A percentile compares a stretch with the other conserved stretches of the same genome.
Evolutionary conservation across 768 basidiomycete genomes (phyloP).

Genomic region (Pluteus cervinus): DNA sequence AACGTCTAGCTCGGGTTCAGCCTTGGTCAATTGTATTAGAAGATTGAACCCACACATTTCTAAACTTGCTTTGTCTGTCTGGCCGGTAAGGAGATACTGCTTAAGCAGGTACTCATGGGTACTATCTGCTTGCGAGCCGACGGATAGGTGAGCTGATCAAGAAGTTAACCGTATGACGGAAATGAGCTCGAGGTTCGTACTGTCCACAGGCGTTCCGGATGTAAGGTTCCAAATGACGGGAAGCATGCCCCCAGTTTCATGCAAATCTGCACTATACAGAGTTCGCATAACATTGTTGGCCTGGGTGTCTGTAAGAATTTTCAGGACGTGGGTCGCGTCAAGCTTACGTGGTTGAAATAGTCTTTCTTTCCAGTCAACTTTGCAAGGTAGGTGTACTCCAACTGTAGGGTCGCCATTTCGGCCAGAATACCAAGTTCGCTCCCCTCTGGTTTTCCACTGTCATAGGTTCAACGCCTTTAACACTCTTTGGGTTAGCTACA

Average conservation of each 20-base stretch:
- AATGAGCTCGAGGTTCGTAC: conserved; percentile 28
- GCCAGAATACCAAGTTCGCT: conserved; percentile 47
- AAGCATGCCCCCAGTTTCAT: conserved; percentile 53
- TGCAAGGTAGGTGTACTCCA: conserved; percentile 83
- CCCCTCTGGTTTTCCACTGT: conserved; percentile 14
- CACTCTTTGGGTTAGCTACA: conserved; percentile 11
- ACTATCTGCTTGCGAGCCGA: conserved; percentile 68
- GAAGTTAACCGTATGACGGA: conserved; percentile 3
- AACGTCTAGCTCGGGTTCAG: conserved; percentile 36
- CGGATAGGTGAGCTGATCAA: conserved; percentile 38
- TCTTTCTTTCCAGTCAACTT: conserved; percentile 67
- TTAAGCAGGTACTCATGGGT: conserved; percentile 77
- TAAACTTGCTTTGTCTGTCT: conserved; percentile 51
- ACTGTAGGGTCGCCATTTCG: conserved; percentile 75
- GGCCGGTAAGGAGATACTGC: conserved; percentile 60
- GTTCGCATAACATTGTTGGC: conserved; percentile 41
- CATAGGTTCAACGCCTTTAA: conserved; percentile 6
- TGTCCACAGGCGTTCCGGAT: conserved; percentile 35
- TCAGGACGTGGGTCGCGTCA: not conserved
- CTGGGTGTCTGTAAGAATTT: too few species aligned
- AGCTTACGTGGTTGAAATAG: conserved; percentile 50
- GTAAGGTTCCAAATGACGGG: conserved; percentile 51
- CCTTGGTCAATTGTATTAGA: conserved; percentile 2
- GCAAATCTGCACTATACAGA: conserved; percentile 42
- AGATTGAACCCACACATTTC: conserved; percentile 56